phyloP scores from a whole-genome alignment of 2,329 filamentous ascomycete genomes.

The Sclerotinia trifoliorum region DNA sequence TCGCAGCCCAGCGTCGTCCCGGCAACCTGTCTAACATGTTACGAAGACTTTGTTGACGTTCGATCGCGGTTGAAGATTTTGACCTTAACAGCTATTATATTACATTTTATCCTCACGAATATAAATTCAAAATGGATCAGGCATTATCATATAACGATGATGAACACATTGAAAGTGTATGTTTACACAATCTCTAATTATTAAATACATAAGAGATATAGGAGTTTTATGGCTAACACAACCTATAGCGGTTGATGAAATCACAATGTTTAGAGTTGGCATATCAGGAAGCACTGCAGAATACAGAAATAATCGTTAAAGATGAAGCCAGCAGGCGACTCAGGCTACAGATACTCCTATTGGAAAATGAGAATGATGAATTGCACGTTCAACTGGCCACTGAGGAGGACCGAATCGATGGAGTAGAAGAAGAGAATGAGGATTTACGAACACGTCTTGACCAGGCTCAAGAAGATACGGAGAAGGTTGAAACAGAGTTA shows the following conservation, averaged over 20 bases:
- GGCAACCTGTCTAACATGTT: conserved; percentile 8
- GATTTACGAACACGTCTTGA: conserved; percentile 50
- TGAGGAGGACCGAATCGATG: conserved; percentile 59
- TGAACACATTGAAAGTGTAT: conserved; percentile 35
- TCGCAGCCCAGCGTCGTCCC: not conserved
- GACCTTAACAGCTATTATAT: not conserved
- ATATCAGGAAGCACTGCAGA: conserved; percentile 64
- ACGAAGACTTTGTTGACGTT: conserved; percentile 19
- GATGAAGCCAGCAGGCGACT: conserved; percentile 73
- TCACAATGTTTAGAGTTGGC: conserved; percentile 60
- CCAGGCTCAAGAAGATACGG: conserved; percentile 44
- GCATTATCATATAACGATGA: conserved; percentile 36
- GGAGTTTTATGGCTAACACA: conserved; percentile 14
- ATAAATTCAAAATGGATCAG: conserved; percentile 33
- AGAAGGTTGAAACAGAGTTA: conserved; percentile 43
- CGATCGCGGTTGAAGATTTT: conserved; percentile 5
- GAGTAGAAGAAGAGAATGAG: conserved; percentile 51
- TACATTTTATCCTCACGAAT: conserved; percentile 9
- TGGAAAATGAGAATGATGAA: conserved; percentile 71
- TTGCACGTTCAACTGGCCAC: conserved; percentile 62
- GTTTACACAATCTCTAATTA: not conserved
- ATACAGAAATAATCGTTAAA: conserved; percentile 66
- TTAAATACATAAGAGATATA: not conserved
- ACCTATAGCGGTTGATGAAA: conserved; percentile 35
- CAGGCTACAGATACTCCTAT: conserved; percentile 65